Evolutionary conservation across 1,284 basidiomycete species (phyloP).

Genomic region (Irpex lacteus): DNA sequence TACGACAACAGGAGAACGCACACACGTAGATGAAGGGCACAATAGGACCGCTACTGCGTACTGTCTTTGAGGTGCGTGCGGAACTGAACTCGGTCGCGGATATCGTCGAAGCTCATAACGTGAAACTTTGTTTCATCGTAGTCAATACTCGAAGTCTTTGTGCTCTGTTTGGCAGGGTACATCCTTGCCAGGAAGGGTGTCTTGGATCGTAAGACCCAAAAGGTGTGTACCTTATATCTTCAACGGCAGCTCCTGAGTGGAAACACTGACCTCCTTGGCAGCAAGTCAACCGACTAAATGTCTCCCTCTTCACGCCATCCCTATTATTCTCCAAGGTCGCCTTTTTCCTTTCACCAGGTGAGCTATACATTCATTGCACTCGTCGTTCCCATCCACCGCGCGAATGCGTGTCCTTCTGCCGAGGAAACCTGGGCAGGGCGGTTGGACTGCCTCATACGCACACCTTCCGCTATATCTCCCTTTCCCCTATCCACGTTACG

Average conservation of each 20-base stretch:
- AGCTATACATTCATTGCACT: conserved; percentile 15
- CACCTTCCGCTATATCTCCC: background rate
- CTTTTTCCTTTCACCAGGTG: conserved; percentile 72
- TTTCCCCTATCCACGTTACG: background rate
- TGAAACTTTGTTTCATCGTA: conserved; percentile 26
- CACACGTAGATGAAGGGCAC: background rate
- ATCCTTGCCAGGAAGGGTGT: conserved; percentile 77
- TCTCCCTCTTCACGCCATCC: conserved; percentile 90
- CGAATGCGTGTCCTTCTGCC: background rate
- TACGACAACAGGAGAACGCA: background rate
- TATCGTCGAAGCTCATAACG: background rate
- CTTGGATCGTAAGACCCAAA: conserved; percentile 88
- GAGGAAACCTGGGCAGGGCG: no score
- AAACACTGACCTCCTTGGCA: conserved; percentile 26
- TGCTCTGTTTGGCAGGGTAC: conserved; percentile 86
- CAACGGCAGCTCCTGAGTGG: background rate
- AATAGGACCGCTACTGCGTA: conserved; percentile 39
- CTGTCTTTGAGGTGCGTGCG: conserved; percentile 51
- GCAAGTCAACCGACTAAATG: conserved; percentile 78
- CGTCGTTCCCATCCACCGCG: background rate
- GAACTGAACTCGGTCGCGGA: background rate
- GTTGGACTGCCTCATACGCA: no score
- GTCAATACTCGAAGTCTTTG: conserved; percentile 89
- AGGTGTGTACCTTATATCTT: conserved; percentile 42
- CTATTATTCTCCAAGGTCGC: conserved; percentile 94